Evolutionary conservation across 2,329 filamentous ascomycete genomes (phyloP).

Genomic region (Plenodomus lindquistii): DNA sequence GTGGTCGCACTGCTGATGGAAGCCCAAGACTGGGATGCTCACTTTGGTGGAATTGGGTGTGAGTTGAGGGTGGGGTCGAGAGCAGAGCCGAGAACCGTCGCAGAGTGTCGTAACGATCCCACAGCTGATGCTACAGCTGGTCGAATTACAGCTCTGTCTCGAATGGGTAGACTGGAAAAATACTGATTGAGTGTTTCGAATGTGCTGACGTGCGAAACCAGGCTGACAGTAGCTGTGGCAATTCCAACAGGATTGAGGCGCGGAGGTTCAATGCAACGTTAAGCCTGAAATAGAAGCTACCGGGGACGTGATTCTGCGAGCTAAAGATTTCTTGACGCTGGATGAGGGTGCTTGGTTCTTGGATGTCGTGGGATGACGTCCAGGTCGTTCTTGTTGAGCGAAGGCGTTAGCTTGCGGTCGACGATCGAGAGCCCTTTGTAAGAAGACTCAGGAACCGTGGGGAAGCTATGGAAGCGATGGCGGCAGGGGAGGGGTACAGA

Average conservation of each 20-base stretch:
- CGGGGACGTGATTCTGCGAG: constrained; percentile 29
- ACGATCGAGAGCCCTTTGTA: constrained; percentile 40
- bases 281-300: constrained; percentile 41
- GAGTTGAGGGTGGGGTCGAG: constrained; percentile 30
- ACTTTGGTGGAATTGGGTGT: background rate
- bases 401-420: constrained; percentile 28
- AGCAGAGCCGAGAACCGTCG: constrained; percentile 26
- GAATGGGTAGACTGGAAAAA: constrained; percentile 24
- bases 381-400: constrained; percentile 34
- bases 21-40: background rate
- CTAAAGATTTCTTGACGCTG: constrained; percentile 37
- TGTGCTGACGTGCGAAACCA: constrained; percentile 37
- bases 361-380: constrained; percentile 22
- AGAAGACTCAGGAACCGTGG: constrained; percentile 38
- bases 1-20: background rate
- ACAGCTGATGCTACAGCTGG: constrained; percentile 24
- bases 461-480: constrained; percentile 44
- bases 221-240: constrained; percentile 24
- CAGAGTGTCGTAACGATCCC: constrained; percentile 27
- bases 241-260: constrained; percentile 36
- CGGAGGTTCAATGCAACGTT: constrained; percentile 39
- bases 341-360: constrained; percentile 20
- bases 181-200: constrained; percentile 29
- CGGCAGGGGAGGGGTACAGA: constrained; percentile 42
- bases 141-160: constrained; percentile 31